phyloP scores from a whole-genome alignment of 495 filamentous ascomycete species.

The Acidiella bohemica region DNA sequence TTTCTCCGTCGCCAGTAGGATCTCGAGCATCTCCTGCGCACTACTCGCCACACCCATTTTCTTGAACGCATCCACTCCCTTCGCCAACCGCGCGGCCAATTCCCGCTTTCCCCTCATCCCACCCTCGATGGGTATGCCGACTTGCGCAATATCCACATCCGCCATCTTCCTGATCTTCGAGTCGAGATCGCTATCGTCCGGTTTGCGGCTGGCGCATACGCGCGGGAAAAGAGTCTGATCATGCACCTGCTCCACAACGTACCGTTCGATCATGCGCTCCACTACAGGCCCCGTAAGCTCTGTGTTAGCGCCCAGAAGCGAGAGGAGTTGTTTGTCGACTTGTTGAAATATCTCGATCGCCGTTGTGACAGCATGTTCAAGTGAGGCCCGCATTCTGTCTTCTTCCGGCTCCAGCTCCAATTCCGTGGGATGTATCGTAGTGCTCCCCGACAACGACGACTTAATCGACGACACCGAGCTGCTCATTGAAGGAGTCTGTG shows the following conservation, averaged over 20 bases:
- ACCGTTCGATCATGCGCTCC: constrained; percentile 87
- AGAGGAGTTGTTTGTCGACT: constrained; percentile 91
- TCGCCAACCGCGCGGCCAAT: constrained; percentile 52
- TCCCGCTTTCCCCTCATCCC: constrained; percentile 59
- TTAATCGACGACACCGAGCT: constrained; percentile 20
- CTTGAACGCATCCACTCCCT: constrained; percentile 78
- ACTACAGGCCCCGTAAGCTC: constrained; percentile 86
- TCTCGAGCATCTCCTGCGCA: constrained; percentile 89
- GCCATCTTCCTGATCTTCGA: constrained; percentile 83
- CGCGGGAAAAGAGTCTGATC: constrained; percentile 72
- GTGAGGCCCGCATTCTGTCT: constrained; percentile 64
- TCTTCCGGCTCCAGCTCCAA: constrained; percentile 66
- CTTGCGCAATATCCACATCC: constrained; percentile 84
- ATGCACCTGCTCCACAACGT: constrained; percentile 87
- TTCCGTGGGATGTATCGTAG: constrained; percentile 19
- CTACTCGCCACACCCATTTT: constrained; percentile 72
- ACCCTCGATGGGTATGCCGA: constrained; percentile 71
- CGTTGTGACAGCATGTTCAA: constrained; percentile 84
- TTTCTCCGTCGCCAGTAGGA: constrained; percentile 76
- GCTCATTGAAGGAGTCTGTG: constrained; percentile 14
- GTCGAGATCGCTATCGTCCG: constrained; percentile 84
- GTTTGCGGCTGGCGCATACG: constrained; percentile 59
- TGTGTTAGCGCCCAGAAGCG: constrained; percentile 79
- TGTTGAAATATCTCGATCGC: constrained; percentile 92
- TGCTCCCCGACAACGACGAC: constrained; percentile 18